Conservation (phyloP, 1,284 basidiomycete species). For the Heliocybe sulcata region DNA sequence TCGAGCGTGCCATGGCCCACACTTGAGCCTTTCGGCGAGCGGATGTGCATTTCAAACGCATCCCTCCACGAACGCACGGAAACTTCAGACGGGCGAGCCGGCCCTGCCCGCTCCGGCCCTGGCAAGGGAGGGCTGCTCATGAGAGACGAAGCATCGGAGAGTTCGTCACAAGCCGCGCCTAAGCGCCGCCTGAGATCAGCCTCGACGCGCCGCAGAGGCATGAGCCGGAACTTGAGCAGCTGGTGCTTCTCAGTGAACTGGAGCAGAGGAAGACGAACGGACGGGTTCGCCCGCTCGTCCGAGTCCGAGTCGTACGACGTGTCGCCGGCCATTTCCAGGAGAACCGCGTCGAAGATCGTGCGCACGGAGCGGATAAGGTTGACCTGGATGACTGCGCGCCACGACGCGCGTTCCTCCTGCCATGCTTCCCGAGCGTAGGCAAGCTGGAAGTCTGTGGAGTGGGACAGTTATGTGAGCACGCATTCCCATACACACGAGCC, state of each 20-base stretch:
- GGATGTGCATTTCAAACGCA: background rate
- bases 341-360: constrained; percentile 1
- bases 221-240: constrained; percentile 40
- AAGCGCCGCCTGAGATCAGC: constrained; percentile 42
- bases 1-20: constrained; percentile 3
- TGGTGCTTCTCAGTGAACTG: constrained; percentile 35
- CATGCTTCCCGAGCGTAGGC: constrained; percentile 1
- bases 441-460: constrained; percentile 5
- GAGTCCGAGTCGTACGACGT: background rate
- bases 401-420: background rate
- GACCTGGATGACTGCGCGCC: constrained; percentile 10
- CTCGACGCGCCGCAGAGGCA: constrained; percentile 48
- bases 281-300: constrained; percentile 7
- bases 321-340: constrained; percentile 9
- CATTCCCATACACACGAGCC: background rate
- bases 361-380: constrained; percentile 13
- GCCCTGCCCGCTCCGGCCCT: background rate
- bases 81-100: background rate
- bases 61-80: constrained; percentile 1
- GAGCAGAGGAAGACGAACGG: constrained; percentile 10
- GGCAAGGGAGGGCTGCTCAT: background rate
- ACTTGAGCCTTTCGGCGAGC: background rate
- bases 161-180: constrained; percentile 39
- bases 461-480: background rate
- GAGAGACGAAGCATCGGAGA: constrained; percentile 5